Conservation (phyloP, 2,329 filamentous ascomycete species). For the Ophiostoma australiae region DNA sequence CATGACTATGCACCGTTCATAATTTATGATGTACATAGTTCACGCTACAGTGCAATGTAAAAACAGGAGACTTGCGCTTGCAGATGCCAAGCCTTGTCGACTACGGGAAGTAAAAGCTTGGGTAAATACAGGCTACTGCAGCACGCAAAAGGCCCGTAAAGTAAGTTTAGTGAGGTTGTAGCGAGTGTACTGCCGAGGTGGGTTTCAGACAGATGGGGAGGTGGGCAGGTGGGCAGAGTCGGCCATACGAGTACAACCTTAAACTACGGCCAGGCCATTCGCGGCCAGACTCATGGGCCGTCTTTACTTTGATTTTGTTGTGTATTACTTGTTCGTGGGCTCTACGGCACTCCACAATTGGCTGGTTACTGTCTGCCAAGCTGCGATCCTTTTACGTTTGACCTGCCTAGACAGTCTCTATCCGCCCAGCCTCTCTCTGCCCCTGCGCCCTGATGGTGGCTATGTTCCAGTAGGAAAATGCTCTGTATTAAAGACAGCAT, state of each 20-base stretch:
- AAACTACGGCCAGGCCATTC: not conserved
- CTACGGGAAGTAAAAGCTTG: slow-evolving; percentile 9
- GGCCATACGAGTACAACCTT: not conserved
- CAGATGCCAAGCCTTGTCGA: not conserved
- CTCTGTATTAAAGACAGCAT: too few relatives aligned
- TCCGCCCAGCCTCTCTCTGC: not conserved
- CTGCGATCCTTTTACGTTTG: not conserved
- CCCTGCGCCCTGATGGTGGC: not conserved
- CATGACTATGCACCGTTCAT: too few relatives aligned
- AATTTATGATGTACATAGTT: not conserved
- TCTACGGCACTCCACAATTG: not conserved
- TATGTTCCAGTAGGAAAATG: not conserved
- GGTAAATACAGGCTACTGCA: not conserved
- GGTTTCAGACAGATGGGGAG: not conserved
- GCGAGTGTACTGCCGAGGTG: slow-evolving; percentile 3
- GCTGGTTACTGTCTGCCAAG: not conserved
- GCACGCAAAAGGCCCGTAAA: slow-evolving; percentile 10
- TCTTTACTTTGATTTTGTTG: not conserved
- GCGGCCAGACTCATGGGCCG: not conserved
- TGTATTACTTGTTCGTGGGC: not conserved
- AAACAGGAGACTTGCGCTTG: not conserved
- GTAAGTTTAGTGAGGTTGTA: slow-evolving; percentile 1
- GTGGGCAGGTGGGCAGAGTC: not conserved
- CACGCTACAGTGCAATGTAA: not conserved
- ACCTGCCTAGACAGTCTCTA: not conserved